Evolutionary conservation across 768 basidiomycete genomes (phyloP), one percentile per base, ranked within the genome.

Genomic region (Auriculariales sp.): DNA sequence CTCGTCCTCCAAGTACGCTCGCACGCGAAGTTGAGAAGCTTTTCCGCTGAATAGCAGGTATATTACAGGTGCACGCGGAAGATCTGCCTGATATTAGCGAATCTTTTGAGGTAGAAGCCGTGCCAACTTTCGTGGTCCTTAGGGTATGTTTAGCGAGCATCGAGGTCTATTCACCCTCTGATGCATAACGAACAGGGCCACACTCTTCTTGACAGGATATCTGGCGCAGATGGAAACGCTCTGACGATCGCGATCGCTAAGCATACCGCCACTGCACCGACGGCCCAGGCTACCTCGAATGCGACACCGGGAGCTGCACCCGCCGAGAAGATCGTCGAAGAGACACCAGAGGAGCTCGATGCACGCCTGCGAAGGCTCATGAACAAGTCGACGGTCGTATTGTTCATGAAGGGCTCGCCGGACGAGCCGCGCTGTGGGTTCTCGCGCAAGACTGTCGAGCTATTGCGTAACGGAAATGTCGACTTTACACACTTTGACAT

Each of bases 341-440:
- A 89, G 62, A 74, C 78, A 0, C 65, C 70, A 15, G 86, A 85
- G 56, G 72, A 85, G 57, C 73, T 94, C 19, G 70, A 74, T 14
- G 61, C 65, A 35, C 74, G 91, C 46, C 75, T 93, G 59, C 69
- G 64, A 14, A 55, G 53, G 39, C 65, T 99, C 51, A 94, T 97
- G 91, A 74, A 72, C 53, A 77, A 87, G 65, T 75, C 73, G 64
- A 70, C 72, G 19, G 79, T 92, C 10, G 81, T 94, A 25, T 59
- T 93, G 51, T 91, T 93, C 72, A 93, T 94, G 88, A 94, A 94
- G 63, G 90, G 90, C 17, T 72, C 66, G 47, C 88, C 89, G 0
- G 73, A 80, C 28, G 68, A 66, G 2, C 90, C 90, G 4, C 77
- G 81, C 50, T 94, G 90, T 56, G 89, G 89, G 2, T 94, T 92